These are phyloP conservation scores for Moesziomyces globuligerus DNA, from an alignment of 1,284 basidiomycete species.

Conservation along the genomic window DNA sequence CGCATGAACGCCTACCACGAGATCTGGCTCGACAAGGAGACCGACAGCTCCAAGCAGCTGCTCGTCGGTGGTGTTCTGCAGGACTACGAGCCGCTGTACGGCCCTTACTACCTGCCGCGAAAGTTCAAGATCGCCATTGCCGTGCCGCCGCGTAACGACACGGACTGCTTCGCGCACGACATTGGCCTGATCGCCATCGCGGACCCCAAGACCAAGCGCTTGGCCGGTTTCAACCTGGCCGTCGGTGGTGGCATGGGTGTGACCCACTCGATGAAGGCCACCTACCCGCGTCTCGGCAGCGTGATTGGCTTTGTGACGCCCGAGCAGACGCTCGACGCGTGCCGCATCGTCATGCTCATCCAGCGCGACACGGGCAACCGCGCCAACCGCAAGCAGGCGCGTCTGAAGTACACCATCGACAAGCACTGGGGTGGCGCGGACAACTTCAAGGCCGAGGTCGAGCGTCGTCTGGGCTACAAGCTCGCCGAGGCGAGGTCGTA, in stretches of 20 bases:
- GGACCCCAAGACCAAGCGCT: constrained; percentile 70
- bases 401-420: constrained; percentile 95
- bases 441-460: constrained; percentile 83
- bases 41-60: constrained; percentile 73
- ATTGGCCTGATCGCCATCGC: constrained; percentile 94
- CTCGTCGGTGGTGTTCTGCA: constrained; percentile 89
- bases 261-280: constrained; percentile 98
- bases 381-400: constrained; percentile 70
- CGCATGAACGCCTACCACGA: constrained; percentile 95
- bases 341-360: constrained; percentile 90
- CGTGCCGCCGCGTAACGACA: constrained; percentile 95
- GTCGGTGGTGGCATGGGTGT: constrained; percentile 96
- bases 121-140: constrained; percentile 98
- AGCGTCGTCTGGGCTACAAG: constrained; percentile 84
- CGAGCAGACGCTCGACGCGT: constrained; percentile 85
- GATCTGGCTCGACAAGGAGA: constrained; percentile 86
- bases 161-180: constrained; percentile 95
- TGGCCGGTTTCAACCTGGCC: constrained; percentile 69
- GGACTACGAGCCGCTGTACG: constrained; percentile 95
- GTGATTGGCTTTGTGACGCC: constrained; percentile 91
- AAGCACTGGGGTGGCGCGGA: constrained; percentile 76
- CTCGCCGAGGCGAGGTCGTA: constrained; percentile 77
- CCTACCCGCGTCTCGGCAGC: constrained; percentile 89
- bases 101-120: constrained; percentile 94
- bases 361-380: constrained; percentile 98